phyloP scores from a whole-genome alignment of 208 protist species.

The Leishmania tropica region DNA sequence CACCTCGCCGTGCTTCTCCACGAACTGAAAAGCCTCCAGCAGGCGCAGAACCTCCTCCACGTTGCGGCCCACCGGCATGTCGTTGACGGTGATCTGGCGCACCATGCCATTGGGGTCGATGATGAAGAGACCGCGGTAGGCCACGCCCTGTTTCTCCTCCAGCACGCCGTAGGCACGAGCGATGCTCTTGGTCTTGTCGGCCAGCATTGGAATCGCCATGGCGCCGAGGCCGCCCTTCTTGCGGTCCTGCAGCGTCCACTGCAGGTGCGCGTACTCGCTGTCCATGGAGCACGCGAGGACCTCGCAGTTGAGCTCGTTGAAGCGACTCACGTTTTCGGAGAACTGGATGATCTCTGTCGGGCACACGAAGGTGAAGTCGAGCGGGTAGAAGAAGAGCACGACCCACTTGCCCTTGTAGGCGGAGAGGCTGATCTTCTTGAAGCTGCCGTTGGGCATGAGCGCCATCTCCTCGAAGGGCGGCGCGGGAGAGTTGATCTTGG shows the following conservation, averaged over 20 bases:
- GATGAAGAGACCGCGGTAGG: constrained; percentile 96
- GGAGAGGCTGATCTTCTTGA: constrained; percentile 91
- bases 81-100: constrained; percentile 95
- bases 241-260: constrained; percentile 95
- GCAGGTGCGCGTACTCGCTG: constrained; percentile 96
- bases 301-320: constrained; percentile 88
- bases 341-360: constrained; percentile 98
- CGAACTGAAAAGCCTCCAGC: constrained; percentile 96
- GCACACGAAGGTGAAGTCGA: constrained; percentile 98
- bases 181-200: constrained; percentile 95
- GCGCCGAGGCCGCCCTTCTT: constrained; percentile 97
- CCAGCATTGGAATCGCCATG: constrained; percentile 96
- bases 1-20: constrained; percentile 95
- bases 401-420: constrained; percentile 95
- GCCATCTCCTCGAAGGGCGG: constrained; percentile 91
- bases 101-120: constrained; percentile 94
- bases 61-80: constrained; percentile 95
- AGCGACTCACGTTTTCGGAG: constrained; percentile 92
- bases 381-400: constrained; percentile 97
- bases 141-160: constrained; percentile 88
- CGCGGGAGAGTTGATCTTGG: constrained; percentile 77
- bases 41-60: constrained; percentile 96
- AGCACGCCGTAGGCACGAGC: constrained; percentile 93
- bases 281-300: constrained; percentile 94
- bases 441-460: constrained; percentile 93